A percentile compares a stretch with the other conserved stretches of the same genome.
Conservation (phyloP, 805 yeast genomes). For the Wickerhamomyces xylosicus region DNA sequence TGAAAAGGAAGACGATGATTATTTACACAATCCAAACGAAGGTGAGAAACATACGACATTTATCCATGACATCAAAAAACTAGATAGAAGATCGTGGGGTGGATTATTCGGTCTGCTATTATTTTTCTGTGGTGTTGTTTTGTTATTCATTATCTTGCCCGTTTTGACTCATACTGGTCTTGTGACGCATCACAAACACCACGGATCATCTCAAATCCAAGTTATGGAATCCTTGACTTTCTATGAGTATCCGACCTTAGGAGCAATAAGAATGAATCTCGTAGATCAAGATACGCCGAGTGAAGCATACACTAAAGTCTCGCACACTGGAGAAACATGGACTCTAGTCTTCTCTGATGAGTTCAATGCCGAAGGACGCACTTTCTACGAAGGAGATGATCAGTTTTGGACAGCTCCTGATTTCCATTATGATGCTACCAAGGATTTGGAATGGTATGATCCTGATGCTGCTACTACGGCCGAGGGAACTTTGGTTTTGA, state of each 20-base stretch:
- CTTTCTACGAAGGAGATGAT: slow-evolving; percentile 37
- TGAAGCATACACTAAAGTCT: slow-evolving; percentile 27
- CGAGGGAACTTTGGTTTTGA: slow-evolving; percentile 28
- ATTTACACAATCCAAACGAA: slow-evolving; percentile 93
- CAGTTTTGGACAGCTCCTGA: slow-evolving; percentile 37
- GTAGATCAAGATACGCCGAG: slow-evolving; percentile 68
- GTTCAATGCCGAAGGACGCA: slow-evolving; percentile 36
- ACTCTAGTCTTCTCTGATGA: slow-evolving; percentile 37
- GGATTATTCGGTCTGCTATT: slow-evolving; percentile 53
- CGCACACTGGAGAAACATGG: slow-evolving; percentile 28
- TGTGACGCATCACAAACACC: no score
- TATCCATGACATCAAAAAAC: slow-evolving; percentile 47
- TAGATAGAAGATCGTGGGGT: slow-evolving; percentile 52
- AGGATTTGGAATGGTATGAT: slow-evolving; percentile 42
- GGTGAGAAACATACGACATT: slow-evolving; percentile 59
- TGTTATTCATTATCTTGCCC: slow-evolving; percentile 72
- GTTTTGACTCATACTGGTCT: no score
- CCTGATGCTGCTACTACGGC: slow-evolving; percentile 36
- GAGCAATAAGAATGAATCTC: slow-evolving; percentile 49
- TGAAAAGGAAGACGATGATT: slow-evolving; percentile 92
- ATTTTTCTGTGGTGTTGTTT: slow-evolving; percentile 49
- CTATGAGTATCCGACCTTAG: slow-evolving; percentile 46
- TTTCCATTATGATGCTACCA: slow-evolving; percentile 35
- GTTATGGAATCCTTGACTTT: no score
- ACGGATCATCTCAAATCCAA: no score